Percentiles rank a stretch among this genome's conserved stretches.
These are phyloP conservation scores for Neocallimastix lanati DNA, from an alignment of 192 early-diverging fungal genomes.

Conservation along the genomic window DNA sequence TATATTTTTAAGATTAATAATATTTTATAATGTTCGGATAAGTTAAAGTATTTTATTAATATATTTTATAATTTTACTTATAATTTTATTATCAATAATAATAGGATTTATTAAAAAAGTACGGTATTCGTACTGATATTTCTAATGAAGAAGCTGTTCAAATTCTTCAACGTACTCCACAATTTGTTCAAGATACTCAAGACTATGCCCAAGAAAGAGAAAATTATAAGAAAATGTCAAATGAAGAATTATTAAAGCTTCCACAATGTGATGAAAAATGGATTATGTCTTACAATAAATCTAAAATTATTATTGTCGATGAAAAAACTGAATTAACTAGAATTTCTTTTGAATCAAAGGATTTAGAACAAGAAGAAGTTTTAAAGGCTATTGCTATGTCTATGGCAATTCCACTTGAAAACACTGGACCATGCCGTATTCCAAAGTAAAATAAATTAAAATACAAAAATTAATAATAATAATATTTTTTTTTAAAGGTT, in stretches of 20 bases:
- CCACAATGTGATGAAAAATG: neutral
- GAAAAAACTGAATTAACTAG: neutral
- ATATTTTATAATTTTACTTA: no score
- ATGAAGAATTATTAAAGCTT: neutral
- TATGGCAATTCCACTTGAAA: neutral
- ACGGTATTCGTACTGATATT: neutral
- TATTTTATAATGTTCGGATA: no score
- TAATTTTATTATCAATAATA: no score
- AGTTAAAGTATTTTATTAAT: no score
- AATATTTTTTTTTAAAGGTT: no score
- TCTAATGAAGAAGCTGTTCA: neutral
- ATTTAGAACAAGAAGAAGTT: neutral
- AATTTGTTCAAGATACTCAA: neutral
- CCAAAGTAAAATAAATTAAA: neutral
- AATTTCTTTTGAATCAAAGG: neutral
- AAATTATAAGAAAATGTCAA: neutral
- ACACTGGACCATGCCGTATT: neutral
- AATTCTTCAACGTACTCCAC: neutral
- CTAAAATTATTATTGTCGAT: neutral
- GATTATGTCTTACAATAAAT: neutral
- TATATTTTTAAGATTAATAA: no score
- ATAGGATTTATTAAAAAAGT: neutral
- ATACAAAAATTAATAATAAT: no score
- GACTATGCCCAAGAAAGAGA: neutral
- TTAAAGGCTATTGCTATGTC: neutral